Percentiles rank a stretch among this genome's conserved stretches.
Evolutionary conservation across 2,329 filamentous ascomycete species (phyloP).

Genomic region (Fusarium luffae): DNA sequence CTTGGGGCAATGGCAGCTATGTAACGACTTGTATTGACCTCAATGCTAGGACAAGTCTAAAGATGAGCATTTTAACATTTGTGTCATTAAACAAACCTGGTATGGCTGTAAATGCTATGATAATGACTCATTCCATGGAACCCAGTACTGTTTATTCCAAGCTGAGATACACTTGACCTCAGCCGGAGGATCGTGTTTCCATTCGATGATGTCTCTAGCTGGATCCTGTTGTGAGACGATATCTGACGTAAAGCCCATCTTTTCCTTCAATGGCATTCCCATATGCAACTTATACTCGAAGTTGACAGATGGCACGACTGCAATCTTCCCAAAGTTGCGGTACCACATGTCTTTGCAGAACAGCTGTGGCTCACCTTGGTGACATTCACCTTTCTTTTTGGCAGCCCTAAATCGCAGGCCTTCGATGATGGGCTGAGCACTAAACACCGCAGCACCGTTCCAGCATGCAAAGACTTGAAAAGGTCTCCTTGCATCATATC

Average conservation of each 20-base stretch:
- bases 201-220: constrained; percentile 52
- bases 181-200: constrained; percentile 56
- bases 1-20: no score
- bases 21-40: no score
- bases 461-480: constrained; percentile 70
- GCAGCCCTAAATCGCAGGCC: constrained; percentile 57
- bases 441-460: constrained; percentile 64
- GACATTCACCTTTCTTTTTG: constrained; percentile 55
- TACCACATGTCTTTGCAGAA: constrained; percentile 68
- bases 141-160: constrained; percentile 44
- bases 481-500: constrained; percentile 53
- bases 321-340: constrained; percentile 60
- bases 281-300: constrained; percentile 61
- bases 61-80: neutral
- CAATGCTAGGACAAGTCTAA: no score
- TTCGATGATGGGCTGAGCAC: neutral
- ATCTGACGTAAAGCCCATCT: constrained; percentile 60
- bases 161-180: constrained; percentile 56
- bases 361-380: constrained; percentile 63
- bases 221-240: constrained; percentile 46
- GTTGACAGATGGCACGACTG: constrained; percentile 65
- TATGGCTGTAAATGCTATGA: neutral
- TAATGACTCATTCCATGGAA: neutral
- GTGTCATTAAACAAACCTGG: fast-evolving
- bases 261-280: constrained; percentile 57